Base-by-base conservation (phyloP, 495 filamentous ascomycete species). In the Copromyces sp. region DNA sequence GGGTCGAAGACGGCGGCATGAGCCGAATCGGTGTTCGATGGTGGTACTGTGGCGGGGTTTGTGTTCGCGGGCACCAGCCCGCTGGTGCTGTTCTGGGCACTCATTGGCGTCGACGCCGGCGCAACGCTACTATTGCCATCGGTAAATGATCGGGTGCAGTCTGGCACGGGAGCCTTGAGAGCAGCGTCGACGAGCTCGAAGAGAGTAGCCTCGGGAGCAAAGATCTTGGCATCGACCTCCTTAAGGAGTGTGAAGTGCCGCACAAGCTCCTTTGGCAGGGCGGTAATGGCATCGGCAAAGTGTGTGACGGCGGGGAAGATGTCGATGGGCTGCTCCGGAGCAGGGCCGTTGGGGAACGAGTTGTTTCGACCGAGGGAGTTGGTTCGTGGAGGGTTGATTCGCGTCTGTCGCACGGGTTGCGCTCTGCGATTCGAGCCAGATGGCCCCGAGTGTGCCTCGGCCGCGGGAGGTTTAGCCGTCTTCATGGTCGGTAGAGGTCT, bases 161-260 rank as follows among this genome's bases (percentile, higher is more conserved):
- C 81, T 68, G 85, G 84, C 32, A 83, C 82, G 75, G 88, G 87
- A 35, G 88, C 85, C 72, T 88, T 87, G 70, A 90, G 88, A 24
- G 91, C 89, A 71, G 83, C 84, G 44, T 90, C 85, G 73, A 97
- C 87, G 72, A 94, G 83, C 76, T 90, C 84, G 72, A 90, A 86
- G 40, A 97, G 85, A 76, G 88, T 82, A 73, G 91, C 88, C 81
- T 93, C 91, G 4, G 91, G 89, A 29, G 88, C 87, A 78, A 91
- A 91, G 70, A 93, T 89, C 82, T 99, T 99, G 69, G 95, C 95
- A 83, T 99, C 96, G 40, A 98, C 95, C 81, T 99, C 95, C 76
- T 97, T 97, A 69, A 99, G 84, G 61, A 98, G 87, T 7, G 94
- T 95, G 78, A 97, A 97, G 80, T 99, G 95, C 73, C 93, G 88